A percentile compares a stretch with the other conserved stretches of the same genome.
Conservation (phyloP, 208 protist genomes). For the Lotmaria passim region DNA sequence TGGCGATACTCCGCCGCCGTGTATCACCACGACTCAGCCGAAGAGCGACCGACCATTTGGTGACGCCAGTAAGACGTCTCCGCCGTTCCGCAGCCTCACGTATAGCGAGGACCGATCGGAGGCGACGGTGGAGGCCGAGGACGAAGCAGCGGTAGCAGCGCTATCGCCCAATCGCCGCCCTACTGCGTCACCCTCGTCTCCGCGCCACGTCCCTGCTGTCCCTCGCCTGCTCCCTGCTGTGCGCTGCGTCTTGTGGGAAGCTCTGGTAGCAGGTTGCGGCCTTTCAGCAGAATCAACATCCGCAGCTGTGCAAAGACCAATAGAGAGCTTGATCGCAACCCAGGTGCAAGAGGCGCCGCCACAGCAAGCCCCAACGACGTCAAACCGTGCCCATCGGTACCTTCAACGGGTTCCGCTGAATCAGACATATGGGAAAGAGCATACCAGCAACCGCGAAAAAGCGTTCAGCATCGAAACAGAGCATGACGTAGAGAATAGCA, state of each 20-base stretch:
- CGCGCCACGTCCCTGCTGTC: not conserved
- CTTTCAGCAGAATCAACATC: slow-evolving; percentile 4
- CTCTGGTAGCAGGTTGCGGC: slow-evolving; percentile 6
- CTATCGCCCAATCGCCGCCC: slow-evolving; percentile 9
- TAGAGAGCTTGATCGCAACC: no score
- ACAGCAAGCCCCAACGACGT: not conserved
- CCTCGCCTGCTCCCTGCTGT: slow-evolving; percentile 10
- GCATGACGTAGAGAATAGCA: not conserved
- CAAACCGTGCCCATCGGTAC: not conserved
- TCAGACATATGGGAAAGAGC: not conserved
- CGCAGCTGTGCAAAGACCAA: slow-evolving; percentile 16
- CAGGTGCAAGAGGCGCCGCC: not conserved
- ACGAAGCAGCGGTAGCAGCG: not conserved
- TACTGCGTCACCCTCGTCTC: not conserved
- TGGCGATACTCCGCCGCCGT: slow-evolving; percentile 22
- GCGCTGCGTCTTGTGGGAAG: slow-evolving; percentile 28
- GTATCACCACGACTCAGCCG: slow-evolving; percentile 23
- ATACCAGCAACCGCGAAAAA: not conserved
- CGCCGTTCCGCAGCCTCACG: slow-evolving; percentile 17
- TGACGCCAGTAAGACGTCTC: not conserved
- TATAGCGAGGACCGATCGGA: slow-evolving; percentile 20
- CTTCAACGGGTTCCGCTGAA: not conserved
- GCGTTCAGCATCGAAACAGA: slow-evolving; percentile 18
- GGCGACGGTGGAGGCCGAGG: not conserved
- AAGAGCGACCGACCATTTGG: slow-evolving; percentile 27